Evolutionary conservation across 306 rosid species (phyloP), one percentile per base, ranked within the genome.

Genomic region (Dalbergia cochinchinensis): DNA sequence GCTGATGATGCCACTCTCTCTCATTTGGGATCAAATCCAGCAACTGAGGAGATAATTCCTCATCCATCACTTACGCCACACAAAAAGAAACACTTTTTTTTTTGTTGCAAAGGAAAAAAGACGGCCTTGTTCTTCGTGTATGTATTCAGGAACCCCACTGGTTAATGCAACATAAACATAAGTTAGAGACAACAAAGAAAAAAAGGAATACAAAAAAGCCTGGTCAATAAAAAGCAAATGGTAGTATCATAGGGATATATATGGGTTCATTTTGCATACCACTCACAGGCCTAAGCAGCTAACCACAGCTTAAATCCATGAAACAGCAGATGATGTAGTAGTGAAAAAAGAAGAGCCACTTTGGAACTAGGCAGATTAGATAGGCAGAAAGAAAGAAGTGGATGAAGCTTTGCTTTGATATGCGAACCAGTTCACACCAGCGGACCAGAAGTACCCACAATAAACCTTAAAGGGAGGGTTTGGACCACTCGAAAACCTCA

Each of bases 21-120:
- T 83, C 82, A 48, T 82, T 85, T 35, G 97, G 69, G 62, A 93
- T 91, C 85, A 94, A 91, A 81, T 91, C 94, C 16, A 94, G 68
- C 66, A 91, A 84, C 77, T 65, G 91, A 42, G 94, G 98, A 65
- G 88, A 77, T 12, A 19, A 79, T 84, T 89, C 79, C 89, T 84
- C 90, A 69, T 88, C 90, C 94, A 91, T 91, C 76, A 22, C 75
- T 31, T 77, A 18, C 22, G 33, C 41, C 77, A n/a, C 44, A 12
- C 1, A 50, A 64, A 0, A 11, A 8, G 1, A 11, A 8, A 45
- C 68, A 33, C 70, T 3, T 7, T 53, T 63, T 53, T 48, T 14
- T 59, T 16, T 20, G 11, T 16, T 20, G 11, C 69, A 73, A 67
- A 37, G 48, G 48, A 58, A 5, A 4, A 16, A 48, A 42, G 72